Percentiles rank a stretch among this genome's conserved stretches.
Evolutionary conservation across 352 stramenopile genomes (phyloP).

Genomic region (Globisporangium iwayamae): DNA sequence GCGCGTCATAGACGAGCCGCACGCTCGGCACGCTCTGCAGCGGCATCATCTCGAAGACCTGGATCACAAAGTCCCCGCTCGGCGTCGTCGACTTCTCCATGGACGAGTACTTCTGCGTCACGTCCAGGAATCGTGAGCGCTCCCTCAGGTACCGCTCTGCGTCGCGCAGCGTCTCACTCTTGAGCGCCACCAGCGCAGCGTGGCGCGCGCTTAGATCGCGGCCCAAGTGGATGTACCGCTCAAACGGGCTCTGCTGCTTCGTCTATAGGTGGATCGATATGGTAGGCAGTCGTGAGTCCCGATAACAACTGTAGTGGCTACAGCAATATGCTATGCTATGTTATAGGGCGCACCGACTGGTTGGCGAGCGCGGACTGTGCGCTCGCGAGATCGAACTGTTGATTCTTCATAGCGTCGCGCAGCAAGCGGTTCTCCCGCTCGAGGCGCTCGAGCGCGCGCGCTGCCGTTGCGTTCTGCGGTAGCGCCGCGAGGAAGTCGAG

Average conservation of each 20-base stretch:
- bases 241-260: neutral
- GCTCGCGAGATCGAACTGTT: conserved; percentile 16
- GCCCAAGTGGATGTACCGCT: conserved; percentile 5
- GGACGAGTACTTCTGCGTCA: conserved; percentile 26
- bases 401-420: conserved; percentile 9
- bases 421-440: conserved; percentile 15
- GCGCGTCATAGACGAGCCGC: conserved; percentile 5
- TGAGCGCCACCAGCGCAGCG: conserved; percentile 2
- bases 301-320: neutral
- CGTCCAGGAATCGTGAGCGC: conserved; percentile 20
- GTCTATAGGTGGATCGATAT: neutral
- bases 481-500: conserved; percentile 13
- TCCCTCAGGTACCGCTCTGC: conserved; percentile 5
- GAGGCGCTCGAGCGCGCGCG: conserved; percentile 3
- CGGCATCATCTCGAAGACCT: conserved; percentile 22
- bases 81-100: conserved; percentile 24
- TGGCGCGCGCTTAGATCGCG: neutral
- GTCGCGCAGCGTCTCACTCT: neutral
- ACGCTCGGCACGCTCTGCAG: conserved; percentile 4
- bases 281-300: neutral
- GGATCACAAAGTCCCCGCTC: conserved; percentile 23
- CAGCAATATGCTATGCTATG: neutral
- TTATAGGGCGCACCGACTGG: conserved; percentile 9
- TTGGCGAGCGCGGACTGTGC: conserved; percentile 22
- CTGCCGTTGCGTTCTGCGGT: conserved; percentile 7